These are phyloP conservation scores for Hordeum vulgare DNA, from an alignment of 176 grass and related monocot species.

Conservation along the genomic window DNA sequence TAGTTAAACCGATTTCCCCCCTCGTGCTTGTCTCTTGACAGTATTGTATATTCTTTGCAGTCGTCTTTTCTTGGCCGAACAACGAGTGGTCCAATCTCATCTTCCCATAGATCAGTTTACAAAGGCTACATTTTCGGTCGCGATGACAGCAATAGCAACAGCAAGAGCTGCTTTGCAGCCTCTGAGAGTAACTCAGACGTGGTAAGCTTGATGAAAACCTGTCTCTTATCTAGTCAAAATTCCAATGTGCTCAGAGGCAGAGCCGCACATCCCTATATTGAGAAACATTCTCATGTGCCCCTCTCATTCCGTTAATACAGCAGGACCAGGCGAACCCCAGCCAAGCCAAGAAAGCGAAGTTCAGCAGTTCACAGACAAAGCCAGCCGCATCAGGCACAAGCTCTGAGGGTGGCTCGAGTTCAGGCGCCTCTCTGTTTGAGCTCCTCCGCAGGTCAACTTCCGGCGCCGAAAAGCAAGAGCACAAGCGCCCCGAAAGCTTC, in stretches of 20 bases:
- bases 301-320: not conserved
- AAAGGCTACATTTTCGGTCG: conserved; percentile 73
- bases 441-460: conserved; percentile 56
- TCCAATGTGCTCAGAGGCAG: not conserved
- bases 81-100: conserved; percentile 40
- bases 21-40: not conserved
- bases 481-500: conserved; percentile 21
- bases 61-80: conserved; percentile 81
- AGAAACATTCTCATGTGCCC: not conserved
- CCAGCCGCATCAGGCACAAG: conserved; percentile 11
- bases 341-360: conserved; percentile 50
- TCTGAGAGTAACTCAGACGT: conserved; percentile 42
- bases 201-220: conserved; percentile 17
- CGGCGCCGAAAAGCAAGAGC: conserved; percentile 41
- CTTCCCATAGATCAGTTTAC: conserved; percentile 57
- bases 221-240: not conserved
- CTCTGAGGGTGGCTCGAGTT: conserved; percentile 12
- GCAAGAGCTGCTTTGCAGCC: conserved; percentile 44
- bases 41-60: conserved; percentile 31
- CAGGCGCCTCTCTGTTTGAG: conserved; percentile 56
- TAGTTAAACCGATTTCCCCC: not conserved
- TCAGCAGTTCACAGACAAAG: conserved; percentile 66
- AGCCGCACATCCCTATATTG: not conserved
- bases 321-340: conserved; percentile 44
- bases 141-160: conserved; percentile 79